Conservation (phyloP, 1,139 yeast genomes). For the Candida tropicalis region DNA sequence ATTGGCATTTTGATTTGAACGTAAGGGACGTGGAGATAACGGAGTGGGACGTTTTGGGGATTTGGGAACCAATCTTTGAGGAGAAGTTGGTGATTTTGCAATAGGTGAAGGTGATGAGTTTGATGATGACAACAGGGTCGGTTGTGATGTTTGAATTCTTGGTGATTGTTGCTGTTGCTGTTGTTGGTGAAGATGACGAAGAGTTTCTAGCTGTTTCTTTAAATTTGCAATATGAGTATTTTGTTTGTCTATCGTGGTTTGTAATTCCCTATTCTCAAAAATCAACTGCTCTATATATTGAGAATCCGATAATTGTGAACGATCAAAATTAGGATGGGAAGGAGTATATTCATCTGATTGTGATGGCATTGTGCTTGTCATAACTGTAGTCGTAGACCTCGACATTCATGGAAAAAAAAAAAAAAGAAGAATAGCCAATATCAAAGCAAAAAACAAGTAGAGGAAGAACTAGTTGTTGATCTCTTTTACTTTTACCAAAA, state of each 20-base stretch:
- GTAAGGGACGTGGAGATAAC: slow-evolving; percentile 1
- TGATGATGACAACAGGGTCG: not conserved
- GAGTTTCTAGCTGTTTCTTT: not conserved
- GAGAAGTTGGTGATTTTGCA: not conserved
- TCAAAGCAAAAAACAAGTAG: not conserved
- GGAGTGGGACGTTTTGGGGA: not conserved
- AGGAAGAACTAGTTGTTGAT: not conserved
- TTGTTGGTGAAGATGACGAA: not conserved
- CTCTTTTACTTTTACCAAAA: too few relatives aligned
- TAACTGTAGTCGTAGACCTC: not conserved
- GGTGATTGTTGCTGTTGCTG: not conserved
- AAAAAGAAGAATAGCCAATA: not conserved
- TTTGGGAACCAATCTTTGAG: not conserved
- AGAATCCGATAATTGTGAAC: slow-evolving; percentile 30
- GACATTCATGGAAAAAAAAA: not conserved
- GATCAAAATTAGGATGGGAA: slow-evolving; percentile 40
- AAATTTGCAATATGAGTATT: slow-evolving; percentile 8
- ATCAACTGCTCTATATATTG: slow-evolving; percentile 40
- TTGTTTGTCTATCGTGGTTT: slow-evolving; percentile 11
- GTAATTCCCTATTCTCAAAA: slow-evolving; percentile 41
- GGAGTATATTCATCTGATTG: slow-evolving; percentile 28
- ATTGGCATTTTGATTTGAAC: not conserved
- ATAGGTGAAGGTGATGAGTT: not conserved
- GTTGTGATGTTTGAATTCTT: not conserved
- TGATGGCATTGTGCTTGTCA: not conserved